These are phyloP conservation scores for Drosera spatulata DNA, from an alignment of 179 eudicot genomes.

Conservation along the genomic window DNA sequence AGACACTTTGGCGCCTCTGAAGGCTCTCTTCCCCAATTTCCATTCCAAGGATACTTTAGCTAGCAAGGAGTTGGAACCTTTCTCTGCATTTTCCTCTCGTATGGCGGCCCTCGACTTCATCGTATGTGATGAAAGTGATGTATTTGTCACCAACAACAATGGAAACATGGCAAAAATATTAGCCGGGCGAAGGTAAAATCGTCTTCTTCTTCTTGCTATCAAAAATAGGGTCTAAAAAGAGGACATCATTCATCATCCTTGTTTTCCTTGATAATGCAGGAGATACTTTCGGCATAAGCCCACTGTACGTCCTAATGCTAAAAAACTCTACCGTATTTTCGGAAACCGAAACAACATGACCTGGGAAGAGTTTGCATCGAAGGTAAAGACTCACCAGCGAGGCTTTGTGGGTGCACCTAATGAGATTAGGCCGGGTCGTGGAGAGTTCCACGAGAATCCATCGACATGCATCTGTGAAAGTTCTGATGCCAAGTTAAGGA, in stretches of 20 bases:
- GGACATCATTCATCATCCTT: conserved; percentile 1
- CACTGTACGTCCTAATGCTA: conserved; percentile 91
- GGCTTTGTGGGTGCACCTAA: conserved; percentile 91
- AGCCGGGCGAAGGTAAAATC: conserved; percentile 78
- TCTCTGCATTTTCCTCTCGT: conserved; percentile 75
- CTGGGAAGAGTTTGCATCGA: conserved; percentile 72
- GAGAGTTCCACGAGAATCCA: conserved; percentile 92
- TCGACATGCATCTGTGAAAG: conserved; percentile 82
- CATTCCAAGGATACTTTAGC: conserved; percentile 82
- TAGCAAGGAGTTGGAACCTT: conserved; percentile 63
- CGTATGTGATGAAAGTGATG: conserved; percentile 90
- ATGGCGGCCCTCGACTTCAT: conserved; percentile 97
- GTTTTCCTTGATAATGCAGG: conserved; percentile 29
- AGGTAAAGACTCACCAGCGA: conserved; percentile 50
- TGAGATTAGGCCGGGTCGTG: conserved; percentile 83
- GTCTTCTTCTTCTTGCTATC: neutral
- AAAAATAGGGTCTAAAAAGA: no score
- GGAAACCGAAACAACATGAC: conserved; percentile 49
- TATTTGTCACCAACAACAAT: conserved; percentile 82
- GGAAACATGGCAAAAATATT: conserved; percentile 95
- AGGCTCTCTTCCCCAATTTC: conserved; percentile 78
- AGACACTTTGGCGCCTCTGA: conserved; percentile 65
- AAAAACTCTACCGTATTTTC: conserved; percentile 59
- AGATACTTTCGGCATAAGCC: conserved; percentile 95
- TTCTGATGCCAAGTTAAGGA: conserved; percentile 10